These are phyloP conservation scores for Penicillium palitans DNA, from an alignment of 2,329 filamentous ascomycete species.

Conservation along the genomic window DNA sequence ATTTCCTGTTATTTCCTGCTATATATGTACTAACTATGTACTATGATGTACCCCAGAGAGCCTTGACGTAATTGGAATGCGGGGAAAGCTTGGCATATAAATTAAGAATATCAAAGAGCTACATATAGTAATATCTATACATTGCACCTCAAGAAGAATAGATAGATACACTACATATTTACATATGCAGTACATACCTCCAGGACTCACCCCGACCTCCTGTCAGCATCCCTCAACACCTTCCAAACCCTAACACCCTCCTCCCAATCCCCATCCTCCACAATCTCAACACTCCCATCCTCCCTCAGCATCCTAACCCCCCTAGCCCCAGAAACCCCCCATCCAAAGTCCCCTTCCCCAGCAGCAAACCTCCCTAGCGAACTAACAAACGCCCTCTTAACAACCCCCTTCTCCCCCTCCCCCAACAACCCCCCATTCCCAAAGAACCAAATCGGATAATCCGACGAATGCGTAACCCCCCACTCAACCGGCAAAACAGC, in stretches of 20 bases:
- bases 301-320: slow-evolving; percentile 48
- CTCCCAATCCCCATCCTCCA: slow-evolving; percentile 50
- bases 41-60: background rate
- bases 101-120: background rate
- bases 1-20: background rate
- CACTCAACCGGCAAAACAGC: slow-evolving; percentile 46
- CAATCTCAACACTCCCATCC: slow-evolving; percentile 50
- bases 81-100: slow-evolving; percentile 25
- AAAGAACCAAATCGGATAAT: slow-evolving; percentile 59
- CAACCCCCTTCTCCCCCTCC: slow-evolving; percentile 46
- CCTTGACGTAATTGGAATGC: slow-evolving; percentile 25
- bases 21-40: background rate
- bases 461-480: slow-evolving; percentile 57
- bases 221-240: slow-evolving; percentile 24
- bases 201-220: background rate
- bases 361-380: slow-evolving; percentile 34
- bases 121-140: background rate
- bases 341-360: slow-evolving; percentile 25
- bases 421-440: slow-evolving; percentile 49
- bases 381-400: slow-evolving; percentile 33
- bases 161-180: background rate
- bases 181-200: background rate
- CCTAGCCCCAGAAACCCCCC: slow-evolving; percentile 30
- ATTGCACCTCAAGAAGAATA: background rate
- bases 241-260: slow-evolving; percentile 53